Base-by-base conservation (phyloP, 2,329 filamentous ascomycete genomes). In the Cladosporium sp. region DNA sequence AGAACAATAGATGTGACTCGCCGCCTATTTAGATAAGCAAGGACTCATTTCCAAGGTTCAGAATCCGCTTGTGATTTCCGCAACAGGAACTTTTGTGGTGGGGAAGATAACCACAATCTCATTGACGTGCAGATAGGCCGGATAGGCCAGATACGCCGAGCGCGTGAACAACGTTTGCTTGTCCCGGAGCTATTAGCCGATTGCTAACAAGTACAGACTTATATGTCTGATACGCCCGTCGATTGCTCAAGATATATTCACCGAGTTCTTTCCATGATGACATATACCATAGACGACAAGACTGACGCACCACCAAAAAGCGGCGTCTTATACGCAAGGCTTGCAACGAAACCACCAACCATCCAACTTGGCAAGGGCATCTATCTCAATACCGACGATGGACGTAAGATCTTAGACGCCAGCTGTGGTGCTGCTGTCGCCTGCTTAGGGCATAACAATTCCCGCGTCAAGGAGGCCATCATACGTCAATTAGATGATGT, bases 401-500 rank as follows among this genome's bases (percentile, higher is more conserved):
- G 87, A 1, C 80, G 82, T 7, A 79, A 78, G 35, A 83, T 94
- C 58, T 83, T 92, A 11, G 91, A 94, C 74, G 88, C 86, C 1
- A 90, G 88, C 16, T 85, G 88, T 40, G 91, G 91, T 26, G 89
- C 91, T 5, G 89, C 88, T 28, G 90, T 92, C 3, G 83, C 86
- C 5, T 89, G 87, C 72, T 79, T 93, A 8, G 91, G 91, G 10
- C 88, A 91, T 70, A 62, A 60, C 49, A 67, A 71, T 52, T 56
- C 66, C 6, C 31, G 49, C 53, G 85, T 93, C n/a, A 80, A 80
- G 11, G 78, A 83, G 1, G 89, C 88, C 1, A 83, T 91, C 40
- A 75, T 79, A 2, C 70, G 79, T 12, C 89, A 92, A 70, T 78
- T 89, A 6, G 80, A 84, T 55, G 76, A 85, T 37, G 78, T 89